Evolutionary conservation across 345 rosid species (phyloP), one percentile per base, ranked within the genome.

Genomic region (Camelina sativa): DNA sequence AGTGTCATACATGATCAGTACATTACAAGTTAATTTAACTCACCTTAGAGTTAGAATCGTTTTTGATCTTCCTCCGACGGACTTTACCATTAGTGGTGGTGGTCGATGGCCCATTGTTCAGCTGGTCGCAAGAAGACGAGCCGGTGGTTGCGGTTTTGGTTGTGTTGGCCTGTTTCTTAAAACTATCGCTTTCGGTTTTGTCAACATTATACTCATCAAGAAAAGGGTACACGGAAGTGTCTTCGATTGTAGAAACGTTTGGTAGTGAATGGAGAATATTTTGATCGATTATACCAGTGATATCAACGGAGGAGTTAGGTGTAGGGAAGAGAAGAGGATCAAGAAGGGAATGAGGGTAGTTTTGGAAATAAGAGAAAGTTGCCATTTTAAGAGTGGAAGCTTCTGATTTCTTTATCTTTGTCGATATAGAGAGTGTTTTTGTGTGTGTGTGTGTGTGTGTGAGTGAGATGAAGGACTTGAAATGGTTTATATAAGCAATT

Each of bases 321-420:
- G 79, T 40, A 10, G 79, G 79, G 71, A 74, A 80, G 80, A 75
- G 77, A 65, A 73, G 56, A 44, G 90, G 81, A 57, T 86, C 90
- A 8, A 80, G 75, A 76, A 72, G 85, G 51, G 71, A 82, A 79
- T 85, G 82, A 56, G 76, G 73, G 67, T 81, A 72, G 10, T 76
- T 79, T 47, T 82, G 90, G 76, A 74, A 72, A 65, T 85, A 79
- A 78, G 79, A 75, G 57, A 88, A 88, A 52, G 86, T 80, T 78
- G 90, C 84, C 93, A 88, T 86, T 60, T 74, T 53, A 48, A 57
- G 66, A 57, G 59, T 74, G 30, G 71, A 73, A 54, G 64, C 60
- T 65, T 74, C 59, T 7, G 25, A 65, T 12, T 66, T 56, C 47
- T 63, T 64, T 64, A 44, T 54, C 71, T 64, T 32, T 32, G 3